Conservation (phyloP, 2,329 filamentous ascomycete genomes). For the Dactylellina cionopaga region DNA sequence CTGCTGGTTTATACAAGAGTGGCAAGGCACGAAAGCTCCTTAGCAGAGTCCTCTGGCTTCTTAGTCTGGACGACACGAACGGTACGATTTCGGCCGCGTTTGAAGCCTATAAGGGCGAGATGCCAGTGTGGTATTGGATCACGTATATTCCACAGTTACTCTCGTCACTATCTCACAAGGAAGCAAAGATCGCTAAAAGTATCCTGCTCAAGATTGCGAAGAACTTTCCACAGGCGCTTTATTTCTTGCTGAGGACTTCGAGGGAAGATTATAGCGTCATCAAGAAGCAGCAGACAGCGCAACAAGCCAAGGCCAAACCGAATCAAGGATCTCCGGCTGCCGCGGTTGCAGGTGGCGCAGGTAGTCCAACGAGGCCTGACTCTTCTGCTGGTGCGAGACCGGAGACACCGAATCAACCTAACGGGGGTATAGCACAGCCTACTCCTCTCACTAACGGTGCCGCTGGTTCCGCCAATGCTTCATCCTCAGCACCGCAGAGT, state of each 20-base stretch:
- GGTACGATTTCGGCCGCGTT: slow-evolving; percentile 86
- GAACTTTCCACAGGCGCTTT: slow-evolving; percentile 91
- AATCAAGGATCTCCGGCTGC: slow-evolving; percentile 65
- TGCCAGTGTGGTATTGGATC: slow-evolving; percentile 99
- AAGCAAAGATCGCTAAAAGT: slow-evolving; percentile 84
- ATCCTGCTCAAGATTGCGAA: slow-evolving; percentile 95
- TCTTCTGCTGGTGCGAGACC: slow-evolving; percentile 54
- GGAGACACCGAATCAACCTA: slow-evolving; percentile 55
- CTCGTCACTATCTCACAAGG: slow-evolving; percentile 88
- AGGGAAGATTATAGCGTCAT: slow-evolving; percentile 92
- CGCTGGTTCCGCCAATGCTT: slow-evolving; percentile 58
- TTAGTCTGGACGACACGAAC: slow-evolving; percentile 90
- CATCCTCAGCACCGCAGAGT: slow-evolving; percentile 56
- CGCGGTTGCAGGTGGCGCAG: slow-evolving; percentile 60
- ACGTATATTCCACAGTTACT: slow-evolving; percentile 97
- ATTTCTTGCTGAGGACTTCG: slow-evolving; percentile 93
- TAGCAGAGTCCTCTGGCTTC: slow-evolving; percentile 90
- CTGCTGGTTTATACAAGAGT: slow-evolving; percentile 95
- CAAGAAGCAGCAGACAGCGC: slow-evolving; percentile 81
- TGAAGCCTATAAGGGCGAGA: slow-evolving; percentile 96
- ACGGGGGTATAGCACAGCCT: not conserved
- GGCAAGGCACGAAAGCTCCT: slow-evolving; percentile 94
- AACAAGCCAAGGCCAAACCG: slow-evolving; percentile 72
- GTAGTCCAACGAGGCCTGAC: slow-evolving; percentile 54
- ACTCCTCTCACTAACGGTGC: slow-evolving; percentile 43